Evolutionary conservation across 2,329 filamentous ascomycete genomes (phyloP).

Genomic region (Aspergillus novoparasiticus): DNA sequence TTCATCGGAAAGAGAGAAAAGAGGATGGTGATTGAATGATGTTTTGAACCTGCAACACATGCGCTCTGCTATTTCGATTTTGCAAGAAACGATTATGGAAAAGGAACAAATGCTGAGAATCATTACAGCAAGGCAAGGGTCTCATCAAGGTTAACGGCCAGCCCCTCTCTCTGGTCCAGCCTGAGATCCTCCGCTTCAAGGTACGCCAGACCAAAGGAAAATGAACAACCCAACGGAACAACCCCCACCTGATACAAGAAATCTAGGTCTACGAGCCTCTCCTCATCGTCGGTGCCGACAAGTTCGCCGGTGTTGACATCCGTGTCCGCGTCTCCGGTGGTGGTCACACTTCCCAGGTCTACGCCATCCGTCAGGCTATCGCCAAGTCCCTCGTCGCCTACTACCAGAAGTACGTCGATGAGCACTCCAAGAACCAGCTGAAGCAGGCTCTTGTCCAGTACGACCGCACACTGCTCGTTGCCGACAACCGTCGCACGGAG

Average conservation of each 20-base stretch:
- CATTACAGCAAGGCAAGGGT: constrained; percentile 71
- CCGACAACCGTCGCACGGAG: constrained; percentile 98
- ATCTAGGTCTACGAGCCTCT: constrained; percentile 92
- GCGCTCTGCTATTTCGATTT: neutral
- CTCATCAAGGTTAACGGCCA: constrained; percentile 99
- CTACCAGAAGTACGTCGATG: constrained; percentile 99
- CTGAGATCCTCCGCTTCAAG: constrained; percentile 98
- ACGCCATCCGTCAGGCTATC: constrained; percentile 98
- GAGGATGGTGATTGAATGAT: neutral
- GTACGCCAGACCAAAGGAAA: constrained; percentile 48
- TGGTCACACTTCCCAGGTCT: constrained; percentile 97
- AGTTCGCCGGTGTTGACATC: constrained; percentile 96
- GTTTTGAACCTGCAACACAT: constrained; percentile 8
- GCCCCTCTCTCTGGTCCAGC: constrained; percentile 90
- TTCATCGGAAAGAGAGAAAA: constrained; percentile 9
- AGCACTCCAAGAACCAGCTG: constrained; percentile 99
- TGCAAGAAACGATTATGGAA: neutral
- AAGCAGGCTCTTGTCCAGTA: constrained; percentile 96
- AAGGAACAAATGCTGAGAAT: constrained; percentile 31
- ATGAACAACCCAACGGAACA: constrained; percentile 1
- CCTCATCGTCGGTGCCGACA: constrained; percentile 95
- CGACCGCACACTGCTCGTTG: constrained; percentile 95
- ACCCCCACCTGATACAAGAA: constrained; percentile 5
- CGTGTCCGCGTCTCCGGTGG: constrained; percentile 93
- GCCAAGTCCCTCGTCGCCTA: constrained; percentile 96